A percentile compares a stretch with the other conserved stretches of the same genome.
Conservation (phyloP, 257 asterid species). For the Nicotiana sylvestris region DNA sequence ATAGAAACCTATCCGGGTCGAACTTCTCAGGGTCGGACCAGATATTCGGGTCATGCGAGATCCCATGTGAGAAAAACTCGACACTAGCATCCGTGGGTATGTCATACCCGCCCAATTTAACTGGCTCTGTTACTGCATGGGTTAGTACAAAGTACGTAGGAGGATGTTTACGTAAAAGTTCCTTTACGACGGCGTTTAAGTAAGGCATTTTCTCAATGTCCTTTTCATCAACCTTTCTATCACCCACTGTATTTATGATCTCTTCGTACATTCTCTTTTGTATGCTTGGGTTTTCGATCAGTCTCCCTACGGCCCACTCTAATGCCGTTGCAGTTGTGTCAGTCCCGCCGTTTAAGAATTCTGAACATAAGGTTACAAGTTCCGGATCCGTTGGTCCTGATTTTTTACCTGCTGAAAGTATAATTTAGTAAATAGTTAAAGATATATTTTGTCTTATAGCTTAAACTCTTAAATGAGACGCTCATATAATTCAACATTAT, state of each 20-base stretch:
- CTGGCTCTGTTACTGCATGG: slow-evolving; percentile 72
- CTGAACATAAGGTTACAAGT: slow-evolving; percentile 72
- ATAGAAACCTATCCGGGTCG: slow-evolving; percentile 74
- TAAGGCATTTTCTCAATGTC: slow-evolving; percentile 77
- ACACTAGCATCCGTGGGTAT: slow-evolving; percentile 62
- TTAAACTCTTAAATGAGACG: neutral
- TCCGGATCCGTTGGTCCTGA: slow-evolving; percentile 56
- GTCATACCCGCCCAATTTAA: slow-evolving; percentile 69
- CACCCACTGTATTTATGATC: slow-evolving; percentile 50
- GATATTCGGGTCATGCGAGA: slow-evolving; percentile 65
- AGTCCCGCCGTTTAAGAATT: slow-evolving; percentile 85
- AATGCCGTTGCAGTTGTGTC: slow-evolving; percentile 89
- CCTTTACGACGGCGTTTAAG: slow-evolving; percentile 70
- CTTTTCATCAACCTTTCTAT: slow-evolving; percentile 54
- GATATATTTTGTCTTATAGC: neutral
- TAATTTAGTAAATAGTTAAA: neutral
- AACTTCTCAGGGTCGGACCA: slow-evolving; percentile 74
- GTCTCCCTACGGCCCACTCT: slow-evolving; percentile 81
- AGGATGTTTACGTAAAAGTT: slow-evolving; percentile 77
- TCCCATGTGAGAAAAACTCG: slow-evolving; percentile 56
- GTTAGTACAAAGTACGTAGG: slow-evolving; percentile 71
- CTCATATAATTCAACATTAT: neutral
- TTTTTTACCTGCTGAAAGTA: slow-evolving; percentile 22
- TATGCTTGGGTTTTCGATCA: slow-evolving; percentile 63
- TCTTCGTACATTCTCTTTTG: slow-evolving; percentile 60